phyloP scores from a whole-genome alignment of 108 stramenopile genomes.

The Schizochytrium sp. region DNA sequence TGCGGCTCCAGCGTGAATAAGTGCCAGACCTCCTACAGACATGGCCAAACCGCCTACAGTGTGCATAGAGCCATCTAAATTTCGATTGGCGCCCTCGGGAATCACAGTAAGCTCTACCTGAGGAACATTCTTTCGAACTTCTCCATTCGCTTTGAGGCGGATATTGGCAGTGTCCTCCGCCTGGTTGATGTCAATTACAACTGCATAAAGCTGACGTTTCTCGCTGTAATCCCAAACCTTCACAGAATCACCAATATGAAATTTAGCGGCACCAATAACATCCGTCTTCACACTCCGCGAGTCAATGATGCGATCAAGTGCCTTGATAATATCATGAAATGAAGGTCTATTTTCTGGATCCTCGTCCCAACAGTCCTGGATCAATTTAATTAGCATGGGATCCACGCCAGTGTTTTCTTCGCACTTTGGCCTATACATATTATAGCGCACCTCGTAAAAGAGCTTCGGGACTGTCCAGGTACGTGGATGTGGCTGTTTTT shows the following conservation, averaged over 20 bases:
- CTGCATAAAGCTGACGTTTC: not conserved
- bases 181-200: not conserved
- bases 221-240: slow-evolving; percentile 30
- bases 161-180: not conserved
- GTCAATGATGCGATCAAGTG: not conserved
- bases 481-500: slow-evolving; percentile 3
- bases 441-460: slow-evolving; percentile 48
- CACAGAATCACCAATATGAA: not conserved
- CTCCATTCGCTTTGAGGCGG: slow-evolving; percentile 14
- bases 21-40: too few relatives aligned
- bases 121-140: not conserved
- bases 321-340: slow-evolving; percentile 4
- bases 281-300: not conserved
- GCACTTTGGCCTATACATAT: not conserved
- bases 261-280: not conserved
- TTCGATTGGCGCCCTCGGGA: not conserved
- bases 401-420: not conserved
- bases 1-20: not conserved
- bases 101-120: slow-evolving; percentile 9
- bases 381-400: not conserved
- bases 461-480: slow-evolving; percentile 33
- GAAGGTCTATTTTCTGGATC: not conserved
- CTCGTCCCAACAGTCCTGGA: slow-evolving; percentile 35
- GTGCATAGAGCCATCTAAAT: not conserved
- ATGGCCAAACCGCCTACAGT: slow-evolving; percentile 43